phyloP scores from a whole-genome alignment of 306 rosid species.

The Cucumis melo region DNA sequence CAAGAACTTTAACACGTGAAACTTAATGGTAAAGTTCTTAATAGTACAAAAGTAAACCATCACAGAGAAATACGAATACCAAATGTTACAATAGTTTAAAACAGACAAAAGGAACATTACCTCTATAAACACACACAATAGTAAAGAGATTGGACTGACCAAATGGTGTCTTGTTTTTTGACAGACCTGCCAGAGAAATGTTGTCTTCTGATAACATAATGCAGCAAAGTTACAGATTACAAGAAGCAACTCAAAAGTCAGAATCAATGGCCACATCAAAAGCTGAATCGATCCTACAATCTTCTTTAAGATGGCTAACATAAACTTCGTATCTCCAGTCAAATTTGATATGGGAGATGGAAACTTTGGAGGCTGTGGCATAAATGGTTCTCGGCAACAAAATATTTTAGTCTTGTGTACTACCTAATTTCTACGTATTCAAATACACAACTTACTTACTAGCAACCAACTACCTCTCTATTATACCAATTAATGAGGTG shows the following conservation, averaged over 20 bases:
- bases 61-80: neutral
- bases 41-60: neutral
- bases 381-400: neutral
- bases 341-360: neutral
- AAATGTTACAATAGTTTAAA: neutral
- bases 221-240: neutral
- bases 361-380: neutral
- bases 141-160: neutral
- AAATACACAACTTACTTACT: neutral
- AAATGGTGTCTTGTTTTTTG: neutral
- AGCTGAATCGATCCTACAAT: neutral
- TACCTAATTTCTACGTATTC: neutral
- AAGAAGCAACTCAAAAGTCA: neutral
- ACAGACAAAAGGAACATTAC: neutral
- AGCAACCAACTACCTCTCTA: slow-evolving; percentile 3
- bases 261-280: neutral
- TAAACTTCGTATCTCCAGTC: neutral
- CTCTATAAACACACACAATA: neutral
- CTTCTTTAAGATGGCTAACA: neutral
- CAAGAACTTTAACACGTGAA: neutral
- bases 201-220: neutral
- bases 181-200: neutral
- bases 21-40: neutral
- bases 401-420: neutral
- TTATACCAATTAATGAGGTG: slow-evolving; percentile 3